phyloP scores from a whole-genome alignment of 2,329 filamentous ascomycete species.

The Epichloe scottii region DNA sequence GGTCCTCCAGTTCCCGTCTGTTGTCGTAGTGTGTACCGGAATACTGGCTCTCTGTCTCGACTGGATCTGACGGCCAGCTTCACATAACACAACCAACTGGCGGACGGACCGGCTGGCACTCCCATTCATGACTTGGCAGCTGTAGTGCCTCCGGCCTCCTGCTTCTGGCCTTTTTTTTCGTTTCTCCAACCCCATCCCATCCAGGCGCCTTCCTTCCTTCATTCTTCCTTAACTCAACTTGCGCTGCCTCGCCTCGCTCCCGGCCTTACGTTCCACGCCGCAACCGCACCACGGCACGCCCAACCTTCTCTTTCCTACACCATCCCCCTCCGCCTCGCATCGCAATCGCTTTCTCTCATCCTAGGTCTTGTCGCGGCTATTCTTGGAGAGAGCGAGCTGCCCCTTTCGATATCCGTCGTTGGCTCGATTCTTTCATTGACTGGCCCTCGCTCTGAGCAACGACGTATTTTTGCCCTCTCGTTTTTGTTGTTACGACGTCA shows the following conservation, averaged over 20 bases:
- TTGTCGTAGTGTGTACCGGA: background rate
- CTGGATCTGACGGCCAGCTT: background rate
- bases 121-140: background rate
- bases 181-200: too few species aligned
- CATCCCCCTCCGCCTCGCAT: slow-evolving; percentile 6
- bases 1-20: background rate
- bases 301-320: slow-evolving; percentile 9
- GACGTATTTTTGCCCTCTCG: background rate
- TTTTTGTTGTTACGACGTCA: background rate
- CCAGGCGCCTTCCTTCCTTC: background rate
- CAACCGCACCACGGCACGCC: slow-evolving; percentile 4
- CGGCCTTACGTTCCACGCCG: slow-evolving; percentile 5
- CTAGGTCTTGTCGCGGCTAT: background rate
- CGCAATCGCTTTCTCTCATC: slow-evolving; percentile 1
- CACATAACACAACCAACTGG: background rate
- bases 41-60: background rate
- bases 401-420: background rate
- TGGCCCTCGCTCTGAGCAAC: background rate
- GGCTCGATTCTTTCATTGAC: background rate
- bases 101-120: slow-evolving; percentile 1
- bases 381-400: background rate
- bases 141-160: background rate
- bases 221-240: background rate
- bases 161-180: background rate
- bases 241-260: slow-evolving; percentile 2